These are phyloP conservation scores for Styphnolobium japonicum DNA, from an alignment of 306 rosid genomes.

Conservation along the genomic window DNA sequence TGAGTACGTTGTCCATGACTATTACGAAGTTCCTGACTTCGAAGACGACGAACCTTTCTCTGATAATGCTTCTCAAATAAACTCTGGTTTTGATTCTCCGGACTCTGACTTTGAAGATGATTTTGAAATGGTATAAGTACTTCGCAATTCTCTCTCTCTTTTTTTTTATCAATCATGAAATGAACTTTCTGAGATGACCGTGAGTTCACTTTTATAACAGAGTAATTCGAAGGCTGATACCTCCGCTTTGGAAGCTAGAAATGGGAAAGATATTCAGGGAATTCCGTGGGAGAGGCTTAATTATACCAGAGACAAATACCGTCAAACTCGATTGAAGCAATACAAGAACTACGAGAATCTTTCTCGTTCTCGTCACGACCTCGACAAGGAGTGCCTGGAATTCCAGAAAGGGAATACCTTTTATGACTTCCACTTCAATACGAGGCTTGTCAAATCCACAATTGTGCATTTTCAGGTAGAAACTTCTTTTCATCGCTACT, in stretches of 20 bases:
- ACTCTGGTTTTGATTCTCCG: neutral
- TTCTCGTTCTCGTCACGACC: conserved; percentile 49
- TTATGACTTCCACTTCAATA: conserved; percentile 86
- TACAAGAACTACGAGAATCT: conserved; percentile 79
- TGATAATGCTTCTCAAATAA: conserved; percentile 15
- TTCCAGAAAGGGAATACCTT: conserved; percentile 61
- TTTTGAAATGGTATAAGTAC: conserved; percentile 38
- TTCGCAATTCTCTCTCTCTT: neutral
- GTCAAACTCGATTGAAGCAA: conserved; percentile 72
- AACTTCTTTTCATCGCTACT: neutral
- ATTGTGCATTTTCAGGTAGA: conserved; percentile 95
- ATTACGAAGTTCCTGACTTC: conserved; percentile 45
- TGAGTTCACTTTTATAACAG: conserved; percentile 30
- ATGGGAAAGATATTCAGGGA: conserved; percentile 92
- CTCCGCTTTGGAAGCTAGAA: conserved; percentile 70
- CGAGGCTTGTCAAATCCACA: conserved; percentile 90
- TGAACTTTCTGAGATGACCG: neutral
- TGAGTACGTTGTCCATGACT: conserved; percentile 48
- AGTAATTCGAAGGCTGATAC: conserved; percentile 68
- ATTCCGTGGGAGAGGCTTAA: conserved; percentile 92
- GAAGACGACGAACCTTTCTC: conserved; percentile 35
- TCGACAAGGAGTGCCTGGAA: conserved; percentile 74
- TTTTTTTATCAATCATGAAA: too few species aligned
- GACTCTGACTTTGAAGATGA: conserved; percentile 71
- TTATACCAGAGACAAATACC: conserved; percentile 66